These are phyloP conservation scores for Lactifluus pinguis DNA, from an alignment of 768 basidiomycete genomes.

Conservation along the genomic window DNA sequence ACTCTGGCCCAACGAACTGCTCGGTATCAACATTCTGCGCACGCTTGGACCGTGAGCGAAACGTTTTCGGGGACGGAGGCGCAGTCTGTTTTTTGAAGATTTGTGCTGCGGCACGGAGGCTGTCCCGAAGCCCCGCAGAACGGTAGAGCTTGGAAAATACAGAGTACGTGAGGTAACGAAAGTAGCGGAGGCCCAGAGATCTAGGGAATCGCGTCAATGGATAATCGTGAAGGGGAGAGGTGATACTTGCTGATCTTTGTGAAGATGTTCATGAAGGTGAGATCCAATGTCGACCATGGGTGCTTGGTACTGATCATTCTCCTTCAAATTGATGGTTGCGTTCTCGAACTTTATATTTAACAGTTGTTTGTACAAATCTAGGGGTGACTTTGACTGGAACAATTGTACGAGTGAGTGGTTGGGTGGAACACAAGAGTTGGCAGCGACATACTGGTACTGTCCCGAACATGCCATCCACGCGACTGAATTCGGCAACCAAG, in stretches of 20 bases:
- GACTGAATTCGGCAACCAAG: conserved; percentile 71
- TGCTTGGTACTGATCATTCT: conserved; percentile 68
- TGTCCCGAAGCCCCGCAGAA: conserved; percentile 8
- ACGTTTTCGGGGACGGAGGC: not conserved
- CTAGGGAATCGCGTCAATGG: conserved; percentile 4
- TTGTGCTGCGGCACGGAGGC: not conserved
- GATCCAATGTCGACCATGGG: conserved; percentile 61
- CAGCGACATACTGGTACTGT: conserved; percentile 52
- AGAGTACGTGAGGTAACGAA: conserved; percentile 12
- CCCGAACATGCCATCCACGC: conserved; percentile 72
- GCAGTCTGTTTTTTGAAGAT: not conserved
- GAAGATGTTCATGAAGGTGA: conserved; percentile 46
- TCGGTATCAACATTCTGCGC: conserved; percentile 40
- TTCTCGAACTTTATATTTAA: conserved; percentile 63
- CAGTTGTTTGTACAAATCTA: conserved; percentile 78
- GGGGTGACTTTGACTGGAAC: conserved; percentile 63
- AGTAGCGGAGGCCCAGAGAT: conserved; percentile 10
- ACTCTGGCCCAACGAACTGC: conserved; percentile 47
- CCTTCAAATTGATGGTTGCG: conserved; percentile 53
- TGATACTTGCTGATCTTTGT: conserved; percentile 30
- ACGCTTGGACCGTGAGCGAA: conserved; percentile 22
- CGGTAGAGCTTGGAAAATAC: conserved; percentile 16
- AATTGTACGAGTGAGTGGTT: not conserved
- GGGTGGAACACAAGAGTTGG: not conserved
- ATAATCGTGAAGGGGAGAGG: not conserved